Percentiles rank a stretch among this genome's conserved stretches.
Conservation (phyloP, 495 filamentous ascomycete genomes). For the Apiosordaria backusii region DNA sequence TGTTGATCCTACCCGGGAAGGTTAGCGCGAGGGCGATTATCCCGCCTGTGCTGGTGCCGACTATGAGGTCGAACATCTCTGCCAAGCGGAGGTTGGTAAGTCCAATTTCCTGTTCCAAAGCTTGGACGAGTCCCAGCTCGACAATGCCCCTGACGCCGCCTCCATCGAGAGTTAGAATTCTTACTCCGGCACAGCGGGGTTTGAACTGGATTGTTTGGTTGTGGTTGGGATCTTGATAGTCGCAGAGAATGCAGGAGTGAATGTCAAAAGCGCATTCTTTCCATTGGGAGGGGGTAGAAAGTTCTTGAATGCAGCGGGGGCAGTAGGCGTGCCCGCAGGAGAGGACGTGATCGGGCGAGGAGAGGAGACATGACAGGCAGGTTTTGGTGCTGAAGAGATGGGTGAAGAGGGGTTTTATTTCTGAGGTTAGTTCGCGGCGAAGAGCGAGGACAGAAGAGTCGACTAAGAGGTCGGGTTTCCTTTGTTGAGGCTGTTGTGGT, state of each 20-base stretch:
- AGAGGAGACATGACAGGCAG: conserved; percentile 5
- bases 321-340: conserved; percentile 7
- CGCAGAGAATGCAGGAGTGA: background rate
- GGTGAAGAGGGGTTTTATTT: background rate
- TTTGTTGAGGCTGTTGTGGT: background rate
- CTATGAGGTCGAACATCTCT: conserved; percentile 10
- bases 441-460: background rate
- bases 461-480: background rate
- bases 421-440: background rate
- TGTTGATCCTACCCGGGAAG: background rate
- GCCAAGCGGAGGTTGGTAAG: background rate
- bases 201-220: conserved; percentile 10
- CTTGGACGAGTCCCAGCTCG: conserved; percentile 1
- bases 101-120: background rate
- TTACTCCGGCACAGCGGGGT: conserved; percentile 6
- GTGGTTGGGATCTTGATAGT: background rate
- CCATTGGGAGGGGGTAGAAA: background rate
- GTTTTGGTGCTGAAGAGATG: conserved; percentile 6
- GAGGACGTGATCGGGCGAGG: conserved; percentile 1
- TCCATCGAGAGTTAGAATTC: conserved; percentile 7
- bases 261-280: background rate
- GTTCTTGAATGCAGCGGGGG: conserved; percentile 9
- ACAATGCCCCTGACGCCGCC: conserved; percentile 12
- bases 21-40: conserved; percentile 7
- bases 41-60: conserved; percentile 13